These are phyloP conservation scores for Vararia minispora DNA, from an alignment of 768 basidiomycete genomes.

Conservation along the genomic window DNA sequence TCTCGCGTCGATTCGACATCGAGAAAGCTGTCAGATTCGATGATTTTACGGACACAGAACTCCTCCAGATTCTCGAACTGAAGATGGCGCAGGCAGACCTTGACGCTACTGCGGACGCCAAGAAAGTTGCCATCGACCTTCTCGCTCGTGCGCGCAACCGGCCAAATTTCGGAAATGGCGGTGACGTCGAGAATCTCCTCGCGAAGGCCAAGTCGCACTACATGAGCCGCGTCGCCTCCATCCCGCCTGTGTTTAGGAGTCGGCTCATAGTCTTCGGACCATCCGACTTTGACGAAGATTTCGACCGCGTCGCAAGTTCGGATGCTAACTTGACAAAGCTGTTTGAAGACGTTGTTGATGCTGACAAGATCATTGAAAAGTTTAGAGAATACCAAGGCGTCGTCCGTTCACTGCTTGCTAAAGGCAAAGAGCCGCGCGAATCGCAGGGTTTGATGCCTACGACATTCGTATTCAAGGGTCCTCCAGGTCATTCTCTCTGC, in stretches of 20 bases:
- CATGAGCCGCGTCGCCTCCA: slow-evolving; percentile 14
- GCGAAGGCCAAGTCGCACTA: slow-evolving; percentile 16
- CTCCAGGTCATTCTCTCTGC: slow-evolving; percentile 57
- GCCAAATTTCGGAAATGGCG: slow-evolving; percentile 24
- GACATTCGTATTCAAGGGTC: slow-evolving; percentile 61
- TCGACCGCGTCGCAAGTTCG: slow-evolving; percentile 36
- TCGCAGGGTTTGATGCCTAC: slow-evolving; percentile 41
- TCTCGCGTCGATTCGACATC: slow-evolving; percentile 54
- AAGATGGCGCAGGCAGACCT: slow-evolving; percentile 52
- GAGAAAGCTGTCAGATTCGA: slow-evolving; percentile 62
- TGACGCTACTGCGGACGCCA: slow-evolving; percentile 43
- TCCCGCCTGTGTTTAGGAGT: slow-evolving; percentile 12
- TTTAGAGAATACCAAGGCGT: slow-evolving; percentile 43
- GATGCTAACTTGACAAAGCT: slow-evolving; percentile 39
- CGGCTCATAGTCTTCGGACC: slow-evolving; percentile 25
- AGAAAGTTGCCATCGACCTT: slow-evolving; percentile 41
- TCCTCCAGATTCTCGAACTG: slow-evolving; percentile 39
- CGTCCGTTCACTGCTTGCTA: slow-evolving; percentile 28
- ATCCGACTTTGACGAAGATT: slow-evolving; percentile 52
- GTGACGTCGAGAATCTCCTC: slow-evolving; percentile 23
- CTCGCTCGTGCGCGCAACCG: slow-evolving; percentile 19
- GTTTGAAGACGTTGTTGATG: slow-evolving; percentile 55
- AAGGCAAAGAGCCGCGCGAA: slow-evolving; percentile 26
- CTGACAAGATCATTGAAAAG: slow-evolving; percentile 38
- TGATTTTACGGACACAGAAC: slow-evolving; percentile 45